Base-by-base conservation (phyloP, 345 rosid species). In the Salix arbutifolia region DNA sequence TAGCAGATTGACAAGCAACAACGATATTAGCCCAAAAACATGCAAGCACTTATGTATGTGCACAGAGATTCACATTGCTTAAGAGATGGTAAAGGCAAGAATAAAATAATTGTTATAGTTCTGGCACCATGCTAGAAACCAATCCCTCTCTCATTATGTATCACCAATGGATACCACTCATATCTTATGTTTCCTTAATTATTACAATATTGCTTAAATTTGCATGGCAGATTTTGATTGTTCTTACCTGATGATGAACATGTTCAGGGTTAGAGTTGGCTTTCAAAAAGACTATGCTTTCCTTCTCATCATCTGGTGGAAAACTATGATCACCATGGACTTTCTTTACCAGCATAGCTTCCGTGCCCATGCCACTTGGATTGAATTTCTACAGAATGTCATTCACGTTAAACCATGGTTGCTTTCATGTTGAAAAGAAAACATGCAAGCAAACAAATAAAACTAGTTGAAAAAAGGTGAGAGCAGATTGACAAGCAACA, bases 341-440 rank as follows among this genome's bases (percentile, higher is more conserved):
- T 67, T 82, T 80, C 81, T 85, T 84, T 70, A 83, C 87, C 58
- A 85, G 44, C 33, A 76, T 74, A 72, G 86, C 79, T 71, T 84
- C 76, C 81, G 75, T 76, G 74, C 88, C 91, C 84, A 81, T 70
- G 81, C 82, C 74, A 83, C 80, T 64, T 37, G 86, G 88, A 82
- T 86, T 86, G 73, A 88, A 87, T 81, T 81, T 85, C 97, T 92
- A 87, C 83, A 88, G 21, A 74, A 80, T n/a, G 7, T 21, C 64
- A 79, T 46, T 73, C 65, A 77, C 46, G 31, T 73, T 23, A 38
- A 35, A 3, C 62, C 71, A 42, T 2, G 28, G 26, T 56, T 56
- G 62, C 62, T n/a, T 56, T 56, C 26, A 56, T 56, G 26, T n/a
- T 56, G 23, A 1, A n/a, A 56, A 18, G 19, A 6, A 40, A 10